Base-by-base conservation (phyloP, 768 basidiomycete genomes). In the Phylloporus sp. region DNA sequence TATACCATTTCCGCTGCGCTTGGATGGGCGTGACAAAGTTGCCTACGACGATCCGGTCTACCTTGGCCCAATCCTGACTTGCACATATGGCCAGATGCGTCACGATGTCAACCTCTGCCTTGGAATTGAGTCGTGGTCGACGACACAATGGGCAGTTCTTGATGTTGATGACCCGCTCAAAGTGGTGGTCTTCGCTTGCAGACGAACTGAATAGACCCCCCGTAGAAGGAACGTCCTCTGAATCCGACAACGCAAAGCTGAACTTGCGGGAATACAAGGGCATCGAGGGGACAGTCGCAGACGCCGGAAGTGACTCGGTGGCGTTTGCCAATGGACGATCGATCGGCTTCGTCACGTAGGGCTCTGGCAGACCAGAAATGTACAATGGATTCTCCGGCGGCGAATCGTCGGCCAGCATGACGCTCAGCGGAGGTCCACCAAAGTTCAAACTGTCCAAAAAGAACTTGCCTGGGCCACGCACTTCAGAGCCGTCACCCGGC, bases 31-130 rank as follows among this genome's bases (percentile, higher is more conserved):
- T 97, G 4, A 97, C 94, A 55, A 90, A 99, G 61, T 95, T 93
- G 15, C 89, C 85, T 11, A 95, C 93, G 35, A 96, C 81, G 53
- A 98, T 90, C 52, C 84, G 66, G 58, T 96, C 86, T 23, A 98
- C 85, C 49, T 83, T 78, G 29, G 77, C 81, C 92, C 94, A 97
- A 63, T 98, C 96, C 55, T 84, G 79, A 53, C 85, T 89, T 9
- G 96, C 93, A 58, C 95, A 99, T 9, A 98, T 81, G 1, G 93
- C 96, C n/a, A 99, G 69, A 65, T 99, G 95, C 20, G 96, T 97
- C 42, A 99, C 74, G 58, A 98, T 96, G 62, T 96, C 94, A 58
- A 92, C 74, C 66, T 97, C 96, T 1, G 83, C 90, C 64, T 92
- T 92, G 43, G 80, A 78, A 66, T 79, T 87, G 56, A 98, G 60